Conservation (phyloP, 768 basidiomycete species). For the Rhizopogon sp. region DNA sequence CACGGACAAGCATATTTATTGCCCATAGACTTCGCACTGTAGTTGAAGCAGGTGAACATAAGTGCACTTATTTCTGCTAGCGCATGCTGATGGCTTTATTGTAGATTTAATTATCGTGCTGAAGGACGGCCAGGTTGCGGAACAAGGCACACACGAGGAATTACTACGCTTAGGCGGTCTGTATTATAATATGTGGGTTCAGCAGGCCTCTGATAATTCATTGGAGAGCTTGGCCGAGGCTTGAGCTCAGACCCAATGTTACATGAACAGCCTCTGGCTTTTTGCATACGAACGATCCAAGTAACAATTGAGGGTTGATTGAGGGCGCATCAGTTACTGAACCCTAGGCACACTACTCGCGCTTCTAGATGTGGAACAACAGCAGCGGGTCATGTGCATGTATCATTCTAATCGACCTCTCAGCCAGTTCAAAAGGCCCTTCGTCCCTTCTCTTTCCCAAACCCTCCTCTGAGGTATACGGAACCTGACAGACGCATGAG, state of each 20-base stretch:
- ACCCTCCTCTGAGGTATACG: conserved; percentile 75
- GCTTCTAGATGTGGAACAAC: too few relatives aligned
- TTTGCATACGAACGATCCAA: too few relatives aligned
- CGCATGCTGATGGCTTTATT: neutral
- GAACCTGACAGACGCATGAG: conserved; percentile 45
- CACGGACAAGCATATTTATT: conserved; percentile 93
- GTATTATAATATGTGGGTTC: conserved; percentile 79
- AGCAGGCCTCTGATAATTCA: conserved; percentile 47
- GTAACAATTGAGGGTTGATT: too few relatives aligned
- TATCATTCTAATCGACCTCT: conserved; percentile 63
- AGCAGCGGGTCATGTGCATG: too few relatives aligned
- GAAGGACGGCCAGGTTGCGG: conserved; percentile 83
- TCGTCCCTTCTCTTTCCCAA: conserved; percentile 86
- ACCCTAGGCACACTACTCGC: too few relatives aligned
- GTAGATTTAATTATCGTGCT: conserved; percentile 91
- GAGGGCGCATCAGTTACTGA: too few relatives aligned
- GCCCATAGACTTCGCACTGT: conserved; percentile 90
- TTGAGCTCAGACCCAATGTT: neutral
- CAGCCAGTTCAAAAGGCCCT: conserved; percentile 75
- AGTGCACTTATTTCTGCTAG: neutral
- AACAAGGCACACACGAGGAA: conserved; percentile 91
- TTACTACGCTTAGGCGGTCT: conserved; percentile 66
- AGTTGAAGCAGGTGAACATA: conserved; percentile 72
- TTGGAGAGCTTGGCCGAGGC: conserved; percentile 11
- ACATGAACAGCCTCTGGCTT: too few relatives aligned